Conservation (phyloP, 345 rosid genomes). For the Aquilaria malaccensis region DNA sequence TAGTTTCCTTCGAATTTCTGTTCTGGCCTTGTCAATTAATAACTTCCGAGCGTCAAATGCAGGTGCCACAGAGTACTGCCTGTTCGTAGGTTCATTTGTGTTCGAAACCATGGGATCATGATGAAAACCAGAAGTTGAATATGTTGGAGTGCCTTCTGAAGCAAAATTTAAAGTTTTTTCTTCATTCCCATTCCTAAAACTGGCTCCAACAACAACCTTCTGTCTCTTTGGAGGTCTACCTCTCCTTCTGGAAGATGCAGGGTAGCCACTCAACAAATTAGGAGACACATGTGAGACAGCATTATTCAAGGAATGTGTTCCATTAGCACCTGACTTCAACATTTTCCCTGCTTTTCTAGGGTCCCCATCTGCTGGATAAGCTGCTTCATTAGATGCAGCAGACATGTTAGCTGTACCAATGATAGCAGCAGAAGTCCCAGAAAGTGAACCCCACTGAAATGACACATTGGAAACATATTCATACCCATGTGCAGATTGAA, state of each 20-base stretch:
- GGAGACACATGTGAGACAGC: conserved; percentile 14
- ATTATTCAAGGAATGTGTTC: conserved; percentile 36
- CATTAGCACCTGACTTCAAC: conserved; percentile 41
- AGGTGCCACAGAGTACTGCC: conserved; percentile 48
- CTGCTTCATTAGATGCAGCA: conserved; percentile 36
- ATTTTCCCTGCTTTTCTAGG: conserved; percentile 28
- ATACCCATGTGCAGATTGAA: conserved; percentile 70
- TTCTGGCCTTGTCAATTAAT: conserved; percentile 72
- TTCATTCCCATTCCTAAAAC: conserved; percentile 48
- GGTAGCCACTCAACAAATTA: too few species aligned
- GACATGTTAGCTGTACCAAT: conserved; percentile 49
- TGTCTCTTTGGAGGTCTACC: conserved; percentile 56
- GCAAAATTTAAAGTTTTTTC: conserved; percentile 32
- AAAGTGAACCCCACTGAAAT: conserved; percentile 62
- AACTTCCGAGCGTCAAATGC: conserved; percentile 77
- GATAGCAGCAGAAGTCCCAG: conserved; percentile 53
- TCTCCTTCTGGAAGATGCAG: conserved; percentile 13
- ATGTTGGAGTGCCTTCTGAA: conserved; percentile 30
- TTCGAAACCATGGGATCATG: conserved; percentile 37
- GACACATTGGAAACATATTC: conserved; percentile 71
- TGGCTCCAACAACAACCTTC: conserved; percentile 47
- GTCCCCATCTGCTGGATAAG: conserved; percentile 53
- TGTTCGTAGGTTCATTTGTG: conserved; percentile 36
- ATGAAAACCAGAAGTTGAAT: conserved; percentile 28
- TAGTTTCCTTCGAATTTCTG: conserved; percentile 53